A percentile compares a stretch with the other conserved stretches of the same genome.
Evolutionary conservation across 1,284 basidiomycete genomes (phyloP).

Genomic region (Ustilago tritici): DNA sequence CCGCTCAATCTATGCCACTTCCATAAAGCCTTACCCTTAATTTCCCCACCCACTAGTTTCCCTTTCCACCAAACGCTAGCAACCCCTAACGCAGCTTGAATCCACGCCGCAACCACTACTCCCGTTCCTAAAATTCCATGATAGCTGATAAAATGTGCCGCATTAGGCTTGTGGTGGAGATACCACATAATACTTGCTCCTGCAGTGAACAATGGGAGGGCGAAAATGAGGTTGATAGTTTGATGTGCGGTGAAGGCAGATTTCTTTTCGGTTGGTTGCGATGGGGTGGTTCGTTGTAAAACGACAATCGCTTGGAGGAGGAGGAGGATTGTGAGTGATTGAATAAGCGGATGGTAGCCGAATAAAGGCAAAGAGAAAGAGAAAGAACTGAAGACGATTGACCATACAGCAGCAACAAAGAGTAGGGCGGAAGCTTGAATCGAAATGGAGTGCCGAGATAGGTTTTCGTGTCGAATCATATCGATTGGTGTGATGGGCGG

Average conservation of each 20-base stretch:
- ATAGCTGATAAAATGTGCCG: slow-evolving; percentile 55
- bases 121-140: slow-evolving; percentile 55
- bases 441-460: slow-evolving; percentile 9
- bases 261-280: slow-evolving; percentile 28
- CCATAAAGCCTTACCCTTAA: slow-evolving; percentile 48
- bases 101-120: slow-evolving; percentile 45
- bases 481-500: slow-evolving; percentile 9
- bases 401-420: slow-evolving; percentile 56
- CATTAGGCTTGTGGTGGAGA: slow-evolving; percentile 49
- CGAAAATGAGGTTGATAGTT: slow-evolving; percentile 43
- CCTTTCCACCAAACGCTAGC: slow-evolving; percentile 57
- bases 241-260: slow-evolving; percentile 48
- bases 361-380: slow-evolving; percentile 50
- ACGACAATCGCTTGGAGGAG: slow-evolving; percentile 55
- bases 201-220: slow-evolving; percentile 55
- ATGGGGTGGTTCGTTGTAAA: slow-evolving; percentile 49
- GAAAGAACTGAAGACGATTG: slow-evolving; percentile 39
- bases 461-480: slow-evolving; percentile 38
- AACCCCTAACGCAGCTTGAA: slow-evolving; percentile 56
- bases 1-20: slow-evolving; percentile 55
- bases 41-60: slow-evolving; percentile 44
- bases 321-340: slow-evolving; percentile 51
- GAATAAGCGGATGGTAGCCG: slow-evolving; percentile 59
- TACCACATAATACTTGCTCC: slow-evolving; percentile 63
- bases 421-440: slow-evolving; percentile 36